Evolutionary conservation across 228 moss, liverwort and hornwort species (phyloP).

Genomic region (Sphagnum fallax): DNA sequence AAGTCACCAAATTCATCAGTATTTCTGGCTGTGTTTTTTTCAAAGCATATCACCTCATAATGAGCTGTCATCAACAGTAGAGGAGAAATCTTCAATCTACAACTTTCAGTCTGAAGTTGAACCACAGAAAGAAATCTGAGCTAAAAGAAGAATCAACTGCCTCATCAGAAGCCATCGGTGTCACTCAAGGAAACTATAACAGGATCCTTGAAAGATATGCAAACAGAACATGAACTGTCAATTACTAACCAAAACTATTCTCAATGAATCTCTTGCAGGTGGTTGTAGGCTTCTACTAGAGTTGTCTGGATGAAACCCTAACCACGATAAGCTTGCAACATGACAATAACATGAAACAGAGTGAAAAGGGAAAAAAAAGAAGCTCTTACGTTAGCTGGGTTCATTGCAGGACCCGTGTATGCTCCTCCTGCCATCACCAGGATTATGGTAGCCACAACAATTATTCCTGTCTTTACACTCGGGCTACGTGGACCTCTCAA

Average conservation of each 20-base stretch:
- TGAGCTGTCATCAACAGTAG: neutral
- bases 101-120: neutral
- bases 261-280: neutral
- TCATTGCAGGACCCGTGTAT: conserved; percentile 78
- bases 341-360: neutral
- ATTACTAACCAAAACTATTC: neutral
- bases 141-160: neutral
- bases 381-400: conserved; percentile 48
- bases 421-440: conserved; percentile 37
- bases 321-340: no score
- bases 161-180: neutral
- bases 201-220: neutral
- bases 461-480: conserved; percentile 29
- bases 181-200: neutral
- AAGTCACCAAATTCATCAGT: neutral
- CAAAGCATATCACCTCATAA: no score
- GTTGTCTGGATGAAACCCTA: neutral
- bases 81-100: neutral
- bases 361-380: neutral
- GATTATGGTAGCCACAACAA: conserved; percentile 32
- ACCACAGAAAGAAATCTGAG: neutral
- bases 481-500: conserved; percentile 44
- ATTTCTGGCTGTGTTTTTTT: neutral
- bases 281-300: neutral
- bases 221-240: neutral